Base-by-base conservation (phyloP, 345 rosid genomes). In the Xanthoceras sorbifolium region DNA sequence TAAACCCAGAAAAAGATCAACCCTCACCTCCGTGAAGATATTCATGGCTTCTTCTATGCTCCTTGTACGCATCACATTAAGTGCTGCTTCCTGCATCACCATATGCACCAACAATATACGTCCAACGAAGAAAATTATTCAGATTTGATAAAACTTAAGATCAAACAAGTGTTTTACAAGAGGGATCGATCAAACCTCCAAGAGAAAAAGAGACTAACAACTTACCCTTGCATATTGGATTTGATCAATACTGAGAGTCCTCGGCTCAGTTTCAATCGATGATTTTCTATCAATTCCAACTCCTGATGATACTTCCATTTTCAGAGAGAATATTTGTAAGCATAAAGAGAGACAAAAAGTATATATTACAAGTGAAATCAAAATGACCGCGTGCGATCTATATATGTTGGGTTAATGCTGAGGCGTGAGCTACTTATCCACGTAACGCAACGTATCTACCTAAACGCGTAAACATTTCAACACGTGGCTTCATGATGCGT, bases 231-330 rank as follows among this genome's bases (percentile, higher is more conserved):
- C 91, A 54, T 48, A 64, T 5, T 85, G 81, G 25, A 88, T 80
- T 75, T 88, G 85, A 77, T 78, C 71, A 32, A 76, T 22, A 15
- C 75, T 77, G 12, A 88, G 82, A 22, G 91, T 88, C 64, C 84
- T 81, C 6, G 91, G 89, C 86, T 88, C 91, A 2, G 22, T 70
- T 50, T 88, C 91, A 31, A 86, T 86, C 0, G 89, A 85, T 11
- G 88, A 77, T 69, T 69, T 74, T 38, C 89, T 77, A 22, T 82
- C 83, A 50, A 84, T 76, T 62, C 62, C 28, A 5, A 2, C 25
- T 15, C n/a, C 10, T 1, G 69, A 17, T 44, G 63, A 50, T 28
- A 22, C 82, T 52, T 71, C 82, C 69, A 75, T 75, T n/a, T 31
- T 34, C 25, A 75, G 6, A 52, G 17, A 26, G 14, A 64, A 1